phyloP scores from a whole-genome alignment of 2,329 filamentous ascomycete genomes.

The Paracamarosporium sp. region DNA sequence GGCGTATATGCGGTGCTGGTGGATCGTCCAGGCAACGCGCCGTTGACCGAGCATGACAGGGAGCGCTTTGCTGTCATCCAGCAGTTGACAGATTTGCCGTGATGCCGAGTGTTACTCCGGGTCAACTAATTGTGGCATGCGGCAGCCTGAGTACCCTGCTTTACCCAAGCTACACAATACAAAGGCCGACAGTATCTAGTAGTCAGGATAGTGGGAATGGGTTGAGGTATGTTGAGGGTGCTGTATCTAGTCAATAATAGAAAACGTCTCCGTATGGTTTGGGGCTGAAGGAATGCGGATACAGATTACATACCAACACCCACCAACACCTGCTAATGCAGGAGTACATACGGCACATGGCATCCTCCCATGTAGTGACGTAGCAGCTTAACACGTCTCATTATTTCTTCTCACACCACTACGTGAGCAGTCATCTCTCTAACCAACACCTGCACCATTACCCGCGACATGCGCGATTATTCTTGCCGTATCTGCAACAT shows the following conservation, averaged over 20 bases:
- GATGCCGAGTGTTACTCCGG: not conserved
- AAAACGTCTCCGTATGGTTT: not conserved
- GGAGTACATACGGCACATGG: not conserved
- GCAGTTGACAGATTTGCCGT: constrained; percentile 46
- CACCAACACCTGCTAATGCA: not conserved
- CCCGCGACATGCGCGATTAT: not conserved
- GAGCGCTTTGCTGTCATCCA: constrained; percentile 33
- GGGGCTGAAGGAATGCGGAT: not conserved
- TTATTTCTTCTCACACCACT: not conserved
- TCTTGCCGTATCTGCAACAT: not conserved
- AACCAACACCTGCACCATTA: not conserved
- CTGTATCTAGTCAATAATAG: not conserved
- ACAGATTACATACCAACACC: constrained; percentile 2
- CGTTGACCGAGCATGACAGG: constrained; percentile 49
- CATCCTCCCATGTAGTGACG: not conserved
- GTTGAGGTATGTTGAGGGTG: not conserved
- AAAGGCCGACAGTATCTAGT: not conserved
- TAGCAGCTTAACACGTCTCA: not conserved
- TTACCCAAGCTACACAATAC: too few species aligned
- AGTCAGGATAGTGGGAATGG: not conserved
- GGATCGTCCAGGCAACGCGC: constrained; percentile 73
- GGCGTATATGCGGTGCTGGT: constrained; percentile 53
- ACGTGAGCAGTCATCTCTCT: not conserved
- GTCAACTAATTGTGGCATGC: not conserved
- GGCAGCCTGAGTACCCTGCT: not conserved